These are phyloP conservation scores for Trichoderma erinaceum DNA, from an alignment of 495 filamentous ascomycete species.

Conservation along the genomic window DNA sequence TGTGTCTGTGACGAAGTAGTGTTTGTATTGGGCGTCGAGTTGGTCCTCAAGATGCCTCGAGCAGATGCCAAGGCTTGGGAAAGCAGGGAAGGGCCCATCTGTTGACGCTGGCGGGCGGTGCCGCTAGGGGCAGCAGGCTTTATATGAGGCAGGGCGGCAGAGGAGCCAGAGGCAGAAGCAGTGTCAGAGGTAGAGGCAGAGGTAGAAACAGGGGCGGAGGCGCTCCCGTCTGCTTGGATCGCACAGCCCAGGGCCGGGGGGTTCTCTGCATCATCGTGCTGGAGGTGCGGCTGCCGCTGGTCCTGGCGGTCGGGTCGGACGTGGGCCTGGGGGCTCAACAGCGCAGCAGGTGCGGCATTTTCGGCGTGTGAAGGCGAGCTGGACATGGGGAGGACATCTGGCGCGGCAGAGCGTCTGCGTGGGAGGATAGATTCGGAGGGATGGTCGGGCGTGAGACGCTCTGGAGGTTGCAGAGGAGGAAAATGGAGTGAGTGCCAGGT, in stretches of 20 bases:
- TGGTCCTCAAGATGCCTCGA: constrained; percentile 35
- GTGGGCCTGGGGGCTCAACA: constrained; percentile 31
- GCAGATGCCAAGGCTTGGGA: constrained; percentile 48
- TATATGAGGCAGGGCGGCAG: constrained; percentile 35
- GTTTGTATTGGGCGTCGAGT: not conserved
- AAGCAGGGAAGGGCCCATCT: constrained; percentile 41
- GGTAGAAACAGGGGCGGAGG: constrained; percentile 27
- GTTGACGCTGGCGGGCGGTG: constrained; percentile 32
- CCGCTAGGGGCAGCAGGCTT: constrained; percentile 34
- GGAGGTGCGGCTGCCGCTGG: constrained; percentile 15
- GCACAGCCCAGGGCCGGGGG: constrained; percentile 4
- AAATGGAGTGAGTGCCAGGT: not conserved
- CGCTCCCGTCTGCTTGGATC: constrained; percentile 21
- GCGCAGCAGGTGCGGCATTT: constrained; percentile 46
- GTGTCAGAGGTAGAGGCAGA: constrained; percentile 22
- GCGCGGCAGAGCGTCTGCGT: constrained; percentile 25
- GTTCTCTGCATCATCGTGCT: not conserved
- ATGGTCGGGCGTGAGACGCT: not conserved
- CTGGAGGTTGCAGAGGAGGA: constrained; percentile 11
- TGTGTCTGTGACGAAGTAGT: too few relatives aligned
- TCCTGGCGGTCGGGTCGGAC: constrained; percentile 18
- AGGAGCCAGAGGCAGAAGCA: constrained; percentile 26
- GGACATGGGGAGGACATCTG: constrained; percentile 49
- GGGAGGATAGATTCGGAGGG: constrained; percentile 24
- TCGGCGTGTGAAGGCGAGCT: constrained; percentile 35